Evolutionary conservation across 257 asterid genomes (phyloP), one percentile per base, ranked within the genome.

Genomic region (Mitragyna speciosa): DNA sequence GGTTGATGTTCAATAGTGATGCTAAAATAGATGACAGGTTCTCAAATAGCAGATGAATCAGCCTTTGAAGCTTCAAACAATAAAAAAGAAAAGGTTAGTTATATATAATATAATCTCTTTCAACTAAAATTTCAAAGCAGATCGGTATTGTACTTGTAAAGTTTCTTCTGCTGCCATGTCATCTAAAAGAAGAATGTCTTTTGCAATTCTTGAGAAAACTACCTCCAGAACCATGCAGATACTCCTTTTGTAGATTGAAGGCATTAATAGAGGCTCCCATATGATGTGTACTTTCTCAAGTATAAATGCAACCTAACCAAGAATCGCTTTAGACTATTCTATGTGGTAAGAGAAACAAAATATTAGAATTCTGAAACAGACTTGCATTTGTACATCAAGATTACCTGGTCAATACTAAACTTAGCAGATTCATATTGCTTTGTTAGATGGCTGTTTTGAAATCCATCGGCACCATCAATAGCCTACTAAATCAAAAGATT

Each of bases 141-240:
- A 26, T 41, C 59, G 66, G 52, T 1, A 67, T 43, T 72, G 70
- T 75, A 92, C 99, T 97, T 94, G 99, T 87, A 94, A 85, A 76
- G 99, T 96, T 89, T 96, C 99, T 76, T 94, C 98, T 31, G 97
- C 97, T 1, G 97, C 99, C 97, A 96, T 90, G 82, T 96, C 99
- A 86, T 94, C 97, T 80, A 96, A 83, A 49, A 88, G 88, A 79
- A 96, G 94, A 82, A 96, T 91, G 82, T 96, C 97, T 82, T 83
- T 89, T 4, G 93, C 82, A 77, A 96, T 89, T 88, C 93, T 92
- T 0, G 93, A 86, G 83, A 91, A 94, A 77, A 96, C 93, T 9
- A 82, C 82, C 85, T 90, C 94, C 81, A 96, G 85, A 87, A 91
- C 87, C 88, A 86, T 77, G 84, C 89, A 80, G 90, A 92, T 91